Evolutionary conservation across 257 asterid species (phyloP).

Genomic region (Linderniella brevidens): DNA sequence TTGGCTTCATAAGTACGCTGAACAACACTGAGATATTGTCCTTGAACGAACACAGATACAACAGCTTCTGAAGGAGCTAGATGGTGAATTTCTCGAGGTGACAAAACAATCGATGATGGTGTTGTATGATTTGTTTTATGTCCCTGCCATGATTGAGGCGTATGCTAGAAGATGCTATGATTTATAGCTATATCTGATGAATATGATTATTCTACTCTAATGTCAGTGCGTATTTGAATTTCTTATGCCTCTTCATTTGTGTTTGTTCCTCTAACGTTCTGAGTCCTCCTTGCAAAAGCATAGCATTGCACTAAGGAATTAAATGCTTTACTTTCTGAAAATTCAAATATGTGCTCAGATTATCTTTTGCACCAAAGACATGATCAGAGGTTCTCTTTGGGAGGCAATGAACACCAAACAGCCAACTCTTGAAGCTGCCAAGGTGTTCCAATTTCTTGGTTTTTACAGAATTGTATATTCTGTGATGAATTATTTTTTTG

Average conservation of each 20-base stretch:
- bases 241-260: background rate
- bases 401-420: slow-evolving; percentile 78
- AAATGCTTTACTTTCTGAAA: background rate
- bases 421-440: slow-evolving; percentile 33
- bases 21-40: slow-evolving; percentile 1
- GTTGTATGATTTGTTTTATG: background rate
- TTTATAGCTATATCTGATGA: background rate
- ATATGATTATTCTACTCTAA: background rate
- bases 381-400: slow-evolving; percentile 67
- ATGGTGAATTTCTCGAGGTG: slow-evolving; percentile 86
- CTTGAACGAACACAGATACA: slow-evolving; percentile 41
- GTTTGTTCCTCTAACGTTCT: too few relatives aligned
- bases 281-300: background rate
- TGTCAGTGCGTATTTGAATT: background rate
- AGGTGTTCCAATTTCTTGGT: slow-evolving; percentile 27
- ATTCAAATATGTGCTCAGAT: slow-evolving; percentile 26
- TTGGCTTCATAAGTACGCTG: background rate
- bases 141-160: background rate
- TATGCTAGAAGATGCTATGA: background rate
- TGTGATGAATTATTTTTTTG: background rate
- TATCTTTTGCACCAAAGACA: slow-evolving; percentile 71
- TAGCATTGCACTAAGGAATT: background rate
- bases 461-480: background rate
- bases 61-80: slow-evolving; percentile 58
- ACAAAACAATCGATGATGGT: background rate